Percentiles rank a stretch among this genome's conserved stretches.
Evolutionary conservation across 2,329 filamentous ascomycete species (phyloP).

Genomic region (Alternaria angustiovoidea): DNA sequence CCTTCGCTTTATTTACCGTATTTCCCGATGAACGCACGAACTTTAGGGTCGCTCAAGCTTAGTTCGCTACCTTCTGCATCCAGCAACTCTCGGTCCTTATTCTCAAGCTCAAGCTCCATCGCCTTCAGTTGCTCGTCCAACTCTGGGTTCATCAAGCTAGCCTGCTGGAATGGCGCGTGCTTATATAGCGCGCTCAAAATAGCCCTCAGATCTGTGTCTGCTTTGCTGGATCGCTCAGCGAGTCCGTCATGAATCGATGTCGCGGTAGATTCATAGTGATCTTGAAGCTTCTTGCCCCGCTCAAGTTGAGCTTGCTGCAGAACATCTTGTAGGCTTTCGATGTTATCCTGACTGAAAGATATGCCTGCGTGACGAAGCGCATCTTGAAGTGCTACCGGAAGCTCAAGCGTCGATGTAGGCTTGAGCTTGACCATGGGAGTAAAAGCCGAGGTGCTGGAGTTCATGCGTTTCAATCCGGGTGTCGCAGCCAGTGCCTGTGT

Average conservation of each 20-base stretch:
- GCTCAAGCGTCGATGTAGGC: constrained; percentile 35
- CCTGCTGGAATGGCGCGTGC: constrained; percentile 44
- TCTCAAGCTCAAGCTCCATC: constrained; percentile 50
- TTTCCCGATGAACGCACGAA: constrained; percentile 44
- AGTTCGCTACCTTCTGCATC: constrained; percentile 44
- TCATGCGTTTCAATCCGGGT: constrained; percentile 30
- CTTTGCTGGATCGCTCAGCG: constrained; percentile 47
- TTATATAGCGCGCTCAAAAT: constrained; percentile 50
- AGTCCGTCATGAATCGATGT: constrained; percentile 43
- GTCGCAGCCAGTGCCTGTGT: constrained; percentile 22
- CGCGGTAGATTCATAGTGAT: constrained; percentile 47
- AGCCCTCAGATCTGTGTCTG: constrained; percentile 48
- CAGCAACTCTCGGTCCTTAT: constrained; percentile 50
- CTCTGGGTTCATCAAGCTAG: constrained; percentile 34
- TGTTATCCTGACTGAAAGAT: constrained; percentile 40
- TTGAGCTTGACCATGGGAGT: constrained; percentile 43
- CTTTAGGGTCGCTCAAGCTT: constrained; percentile 39
- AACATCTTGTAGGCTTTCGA: constrained; percentile 34
- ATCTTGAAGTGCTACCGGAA: constrained; percentile 45
- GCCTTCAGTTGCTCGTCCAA: constrained; percentile 44
- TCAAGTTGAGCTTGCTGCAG: constrained; percentile 44
- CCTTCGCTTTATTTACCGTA: constrained; percentile 32
- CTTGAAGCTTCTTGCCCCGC: constrained; percentile 44
- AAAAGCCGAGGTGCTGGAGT: constrained; percentile 37
- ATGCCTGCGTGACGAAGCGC: constrained; percentile 45